Evolutionary conservation across 805 yeast species (phyloP).

Genomic region (Monosporozyma aquatica): DNA sequence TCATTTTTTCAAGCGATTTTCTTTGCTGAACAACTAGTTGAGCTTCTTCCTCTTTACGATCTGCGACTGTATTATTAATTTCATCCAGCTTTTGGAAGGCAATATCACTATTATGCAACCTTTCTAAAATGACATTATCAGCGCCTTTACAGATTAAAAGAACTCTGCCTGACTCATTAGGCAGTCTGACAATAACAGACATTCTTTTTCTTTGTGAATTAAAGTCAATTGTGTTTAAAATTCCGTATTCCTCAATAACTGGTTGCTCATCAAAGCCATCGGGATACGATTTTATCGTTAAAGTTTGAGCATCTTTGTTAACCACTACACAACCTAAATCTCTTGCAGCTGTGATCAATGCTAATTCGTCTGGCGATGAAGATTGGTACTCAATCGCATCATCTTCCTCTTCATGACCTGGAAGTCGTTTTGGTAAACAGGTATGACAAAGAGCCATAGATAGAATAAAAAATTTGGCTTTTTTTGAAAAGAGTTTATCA

Average conservation of each 20-base stretch:
- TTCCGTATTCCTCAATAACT: conserved; percentile 55
- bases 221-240: conserved; percentile 78
- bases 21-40: conserved; percentile 55
- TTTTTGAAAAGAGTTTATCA: conserved; percentile 53
- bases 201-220: conserved; percentile 83
- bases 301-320: conserved; percentile 50
- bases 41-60: conserved; percentile 72
- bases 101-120: conserved; percentile 47
- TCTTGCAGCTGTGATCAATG: conserved; percentile 87
- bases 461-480: conserved; percentile 70
- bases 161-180: conserved; percentile 51
- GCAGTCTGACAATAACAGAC: conserved; percentile 77
- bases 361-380: conserved; percentile 93
- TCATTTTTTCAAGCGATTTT: conserved; percentile 35
- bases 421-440: conserved; percentile 57
- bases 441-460: conserved; percentile 83
- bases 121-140: conserved; percentile 77
- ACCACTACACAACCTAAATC: conserved; percentile 86
- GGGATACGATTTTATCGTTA: conserved; percentile 74
- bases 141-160: conserved; percentile 91
- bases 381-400: conserved; percentile 74
- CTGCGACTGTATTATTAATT: conserved; percentile 44
- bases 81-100: conserved; percentile 62
- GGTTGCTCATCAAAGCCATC: conserved; percentile 64
- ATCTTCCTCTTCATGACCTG: conserved; percentile 21